These are phyloP conservation scores for Tricholomella constricta DNA, from an alignment of 768 basidiomycete species.

Conservation along the genomic window DNA sequence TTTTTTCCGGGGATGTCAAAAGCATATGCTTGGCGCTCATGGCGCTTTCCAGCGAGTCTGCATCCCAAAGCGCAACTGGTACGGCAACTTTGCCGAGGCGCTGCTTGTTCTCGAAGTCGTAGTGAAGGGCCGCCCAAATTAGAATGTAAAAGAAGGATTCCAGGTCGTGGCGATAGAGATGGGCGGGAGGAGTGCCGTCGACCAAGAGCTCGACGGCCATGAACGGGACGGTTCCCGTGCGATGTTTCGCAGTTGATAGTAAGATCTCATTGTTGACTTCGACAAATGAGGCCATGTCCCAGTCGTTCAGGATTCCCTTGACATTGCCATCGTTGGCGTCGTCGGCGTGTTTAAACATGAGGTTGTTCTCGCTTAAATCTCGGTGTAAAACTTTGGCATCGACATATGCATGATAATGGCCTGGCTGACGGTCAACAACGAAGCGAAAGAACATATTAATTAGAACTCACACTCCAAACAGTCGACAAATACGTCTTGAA, in stretches of 20 bases:
- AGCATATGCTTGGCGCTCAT: too few relatives aligned
- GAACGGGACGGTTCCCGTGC: constrained; percentile 31
- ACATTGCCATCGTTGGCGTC: constrained; percentile 1
- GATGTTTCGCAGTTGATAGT: constrained; percentile 4
- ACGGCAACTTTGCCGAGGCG: not conserved
- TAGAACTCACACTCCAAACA: constrained; percentile 30
- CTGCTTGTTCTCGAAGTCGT: constrained; percentile 12
- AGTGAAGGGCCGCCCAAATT: constrained; percentile 23
- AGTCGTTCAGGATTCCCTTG: constrained; percentile 29
- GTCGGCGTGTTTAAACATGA: constrained; percentile 25
- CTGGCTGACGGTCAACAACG: constrained; percentile 9
- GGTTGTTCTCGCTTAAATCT: constrained; percentile 32
- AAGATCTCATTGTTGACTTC: not conserved
- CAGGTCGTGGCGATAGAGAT: constrained; percentile 28
- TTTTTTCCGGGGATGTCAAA: not conserved
- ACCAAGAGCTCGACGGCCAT: constrained; percentile 28
- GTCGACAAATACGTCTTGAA: constrained; percentile 29
- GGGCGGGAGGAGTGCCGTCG: constrained; percentile 10
- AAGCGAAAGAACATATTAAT: not conserved
- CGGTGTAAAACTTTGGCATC: constrained; percentile 27
- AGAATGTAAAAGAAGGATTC: constrained; percentile 30
- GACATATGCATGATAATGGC: constrained; percentile 24
- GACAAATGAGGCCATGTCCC: constrained; percentile 24
- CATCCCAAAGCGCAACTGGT: too few relatives aligned
- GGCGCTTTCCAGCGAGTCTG: constrained; percentile 11